These are phyloP conservation scores for Plasmodium relictum DNA, from an alignment of 169 alveolate genomes.

Conservation along the genomic window DNA sequence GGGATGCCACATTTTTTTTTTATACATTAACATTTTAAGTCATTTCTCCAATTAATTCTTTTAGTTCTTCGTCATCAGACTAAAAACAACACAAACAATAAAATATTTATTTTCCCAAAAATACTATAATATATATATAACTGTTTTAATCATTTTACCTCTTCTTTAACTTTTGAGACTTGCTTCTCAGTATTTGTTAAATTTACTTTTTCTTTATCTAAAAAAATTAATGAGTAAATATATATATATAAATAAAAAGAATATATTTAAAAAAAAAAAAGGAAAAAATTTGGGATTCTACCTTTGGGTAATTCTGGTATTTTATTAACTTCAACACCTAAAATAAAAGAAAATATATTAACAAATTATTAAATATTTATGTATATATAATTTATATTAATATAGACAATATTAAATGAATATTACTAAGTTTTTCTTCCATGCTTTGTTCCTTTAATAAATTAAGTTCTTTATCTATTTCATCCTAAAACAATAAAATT, in stretches of 20 bases:
- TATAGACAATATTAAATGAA: neutral
- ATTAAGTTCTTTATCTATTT: constrained; percentile 69
- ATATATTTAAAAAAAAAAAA: neutral
- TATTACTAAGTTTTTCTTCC: constrained; percentile 72
- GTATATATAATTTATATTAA: neutral
- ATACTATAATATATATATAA: neutral
- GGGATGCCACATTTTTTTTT: too few relatives aligned
- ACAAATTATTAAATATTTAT: neutral
- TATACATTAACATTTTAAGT: constrained; percentile 5
- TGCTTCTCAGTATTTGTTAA: constrained; percentile 3
- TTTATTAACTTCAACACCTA: constrained; percentile 46
- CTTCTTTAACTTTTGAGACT: constrained; percentile 31
- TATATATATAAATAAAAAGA: neutral
- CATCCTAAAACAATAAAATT: constrained; percentile 29
- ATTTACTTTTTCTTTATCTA: constrained; percentile 8
- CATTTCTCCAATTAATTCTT: constrained; percentile 78
- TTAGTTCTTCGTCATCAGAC: constrained; percentile 77
- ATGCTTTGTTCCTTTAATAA: constrained; percentile 59
- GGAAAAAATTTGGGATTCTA: constrained; percentile 5
- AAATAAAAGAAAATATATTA: constrained; percentile 23
- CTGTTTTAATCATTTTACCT: constrained; percentile 16
- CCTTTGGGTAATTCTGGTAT: constrained; percentile 46
- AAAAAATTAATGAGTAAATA: neutral
- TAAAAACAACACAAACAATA: constrained; percentile 2
- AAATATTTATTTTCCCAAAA: neutral